These are phyloP conservation scores for Iris macrosiphon DNA, from an alignment of 106 monocot genomes.

Conservation along the genomic window DNA sequence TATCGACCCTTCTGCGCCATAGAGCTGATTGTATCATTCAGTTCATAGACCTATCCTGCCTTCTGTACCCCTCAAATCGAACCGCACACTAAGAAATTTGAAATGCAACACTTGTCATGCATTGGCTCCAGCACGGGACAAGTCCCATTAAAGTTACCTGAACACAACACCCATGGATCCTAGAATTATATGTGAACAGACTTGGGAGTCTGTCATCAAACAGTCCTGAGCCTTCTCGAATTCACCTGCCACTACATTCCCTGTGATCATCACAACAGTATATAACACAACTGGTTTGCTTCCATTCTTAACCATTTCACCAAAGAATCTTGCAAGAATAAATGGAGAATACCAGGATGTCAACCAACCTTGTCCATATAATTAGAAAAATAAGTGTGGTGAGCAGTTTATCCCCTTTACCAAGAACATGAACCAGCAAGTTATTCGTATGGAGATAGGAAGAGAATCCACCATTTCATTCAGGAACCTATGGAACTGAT, in stretches of 20 bases:
- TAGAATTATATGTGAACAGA: slow-evolving; percentile 91
- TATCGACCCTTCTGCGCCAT: slow-evolving; percentile 87
- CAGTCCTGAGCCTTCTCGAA: slow-evolving; percentile 52
- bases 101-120: slow-evolving; percentile 59
- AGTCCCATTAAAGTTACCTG: slow-evolving; percentile 71
- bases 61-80: slow-evolving; percentile 48
- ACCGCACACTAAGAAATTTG: slow-evolving; percentile 79
- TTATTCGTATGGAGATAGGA: slow-evolving; percentile 84
- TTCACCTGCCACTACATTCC: slow-evolving; percentile 59
- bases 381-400: slow-evolving; percentile 71
- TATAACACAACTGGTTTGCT: slow-evolving; percentile 81
- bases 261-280: slow-evolving; percentile 80
- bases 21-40: slow-evolving; percentile 52
- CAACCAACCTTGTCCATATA: slow-evolving; percentile 73
- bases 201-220: slow-evolving; percentile 80
- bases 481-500: slow-evolving; percentile 66
- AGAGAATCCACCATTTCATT: slow-evolving; percentile 71
- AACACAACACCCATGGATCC: slow-evolving; percentile 77
- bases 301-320: slow-evolving; percentile 71
- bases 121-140: slow-evolving; percentile 62
- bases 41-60: slow-evolving; percentile 55
- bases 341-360: slow-evolving; percentile 73
- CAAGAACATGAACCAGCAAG: slow-evolving; percentile 78
- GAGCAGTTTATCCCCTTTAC: slow-evolving; percentile 81
- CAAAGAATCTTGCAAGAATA: slow-evolving; percentile 85